phyloP scores from a whole-genome alignment of 2,329 filamentous ascomycete genomes.

The Escovopsis sp. region DNA sequence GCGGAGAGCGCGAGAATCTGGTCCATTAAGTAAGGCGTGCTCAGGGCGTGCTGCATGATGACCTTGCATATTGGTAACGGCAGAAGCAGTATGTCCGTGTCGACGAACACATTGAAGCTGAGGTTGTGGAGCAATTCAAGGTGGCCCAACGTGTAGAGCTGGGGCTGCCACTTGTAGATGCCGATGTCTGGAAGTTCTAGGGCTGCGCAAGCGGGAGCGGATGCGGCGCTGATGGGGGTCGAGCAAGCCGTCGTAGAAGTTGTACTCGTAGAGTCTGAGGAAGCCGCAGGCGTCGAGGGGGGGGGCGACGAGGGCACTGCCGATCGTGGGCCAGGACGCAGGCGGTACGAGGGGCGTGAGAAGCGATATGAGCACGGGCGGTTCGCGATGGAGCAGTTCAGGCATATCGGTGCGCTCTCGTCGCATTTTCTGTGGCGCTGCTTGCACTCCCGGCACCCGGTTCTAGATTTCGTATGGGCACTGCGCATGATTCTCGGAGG shows the following conservation, averaged over 20 bases:
- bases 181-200: not conserved
- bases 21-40: constrained; percentile 18
- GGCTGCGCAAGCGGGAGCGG: no score
- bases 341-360: not conserved
- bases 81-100: not conserved
- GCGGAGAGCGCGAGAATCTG: constrained; percentile 24
- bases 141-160: constrained; percentile 14
- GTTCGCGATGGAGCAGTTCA: constrained; percentile 14
- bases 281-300: no score
- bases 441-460: constrained; percentile 14
- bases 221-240: no score
- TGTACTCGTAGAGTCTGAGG: no score
- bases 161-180: constrained; percentile 1
- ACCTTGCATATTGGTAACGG: not conserved
- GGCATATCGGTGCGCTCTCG: constrained; percentile 15
- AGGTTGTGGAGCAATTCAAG: constrained; percentile 12
- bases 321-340: not conserved
- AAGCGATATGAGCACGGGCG: constrained; percentile 13
- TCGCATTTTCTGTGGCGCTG: constrained; percentile 18
- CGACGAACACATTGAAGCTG: not conserved
- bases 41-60: constrained; percentile 8
- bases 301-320: no score
- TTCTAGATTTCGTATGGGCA: constrained; percentile 12
- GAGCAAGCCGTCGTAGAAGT: not conserved
- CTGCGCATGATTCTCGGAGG: constrained; percentile 4